Evolutionary conservation across 2,329 filamentous ascomycete species (phyloP), one percentile per base, ranked within the genome.

Genomic region (Aschersonia sp.): DNA sequence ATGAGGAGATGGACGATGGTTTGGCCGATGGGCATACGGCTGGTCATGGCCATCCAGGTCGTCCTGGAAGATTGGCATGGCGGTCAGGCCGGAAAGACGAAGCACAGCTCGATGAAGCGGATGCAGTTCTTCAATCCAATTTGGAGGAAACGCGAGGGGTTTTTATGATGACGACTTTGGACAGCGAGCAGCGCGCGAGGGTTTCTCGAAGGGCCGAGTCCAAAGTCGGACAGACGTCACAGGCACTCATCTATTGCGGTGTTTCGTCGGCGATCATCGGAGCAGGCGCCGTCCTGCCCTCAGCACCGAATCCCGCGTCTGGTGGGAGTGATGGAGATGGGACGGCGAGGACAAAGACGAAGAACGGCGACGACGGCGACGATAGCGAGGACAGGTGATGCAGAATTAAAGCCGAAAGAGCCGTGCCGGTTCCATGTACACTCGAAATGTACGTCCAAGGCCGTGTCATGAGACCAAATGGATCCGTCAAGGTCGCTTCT

Each of bases 51-150:
- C 38, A 40, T 68, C 67, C 56, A 72, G 57, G 55, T 75, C 69
- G 58, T 73, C 68, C 54, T 75, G 73, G 56, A 76, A 79, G 59
- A 78, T 78, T 53, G 77, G 77, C 77, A 80, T 80, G 52, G 52
- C 48, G 51, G 40, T 47, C 44, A 45, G 48, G 57, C 52, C 54
- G 30, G 41, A 45, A 53, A 47, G 48, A 53, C 56, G 59, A 59
- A 61, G 60, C 62, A 61, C 64, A 65, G 59, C 62, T 52, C 51
- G 51, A 41, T 40, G 41, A 35, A 29, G 38, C 38, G 42, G 56
- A 58, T 57, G 56, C 53, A 55, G 52, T 41, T 54, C 55, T 49
- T 45, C 50, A 46, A 31, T 43, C 35, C 35, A 38, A 38, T 3
- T 38, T 38, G 35, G 4, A 38, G 7, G 12, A 38, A 38, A 38